phyloP scores from a whole-genome alignment of 306 rosid species.

The Corylus avellana region DNA sequence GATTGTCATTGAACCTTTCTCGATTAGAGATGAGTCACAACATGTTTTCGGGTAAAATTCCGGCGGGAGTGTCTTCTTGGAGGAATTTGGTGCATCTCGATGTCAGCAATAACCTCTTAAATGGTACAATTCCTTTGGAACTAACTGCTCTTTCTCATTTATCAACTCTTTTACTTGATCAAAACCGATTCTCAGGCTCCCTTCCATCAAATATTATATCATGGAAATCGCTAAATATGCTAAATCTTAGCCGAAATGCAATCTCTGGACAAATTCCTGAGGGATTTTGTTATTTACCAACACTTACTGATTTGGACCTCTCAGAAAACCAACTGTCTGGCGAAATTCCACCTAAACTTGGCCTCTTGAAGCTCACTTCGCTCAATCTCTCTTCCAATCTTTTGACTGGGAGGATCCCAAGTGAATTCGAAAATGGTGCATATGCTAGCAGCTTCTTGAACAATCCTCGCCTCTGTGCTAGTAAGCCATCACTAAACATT shows the following conservation, averaged over 20 bases:
- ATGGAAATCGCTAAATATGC: slow-evolving; percentile 42
- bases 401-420: slow-evolving; percentile 60
- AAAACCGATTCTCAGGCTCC: slow-evolving; percentile 49
- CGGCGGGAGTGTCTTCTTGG: slow-evolving; percentile 54
- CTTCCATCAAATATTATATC: slow-evolving; percentile 52
- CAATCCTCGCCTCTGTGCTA: too few species aligned
- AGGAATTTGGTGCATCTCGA: slow-evolving; percentile 39
- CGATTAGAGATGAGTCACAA: slow-evolving; percentile 53
- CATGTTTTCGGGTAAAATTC: slow-evolving; percentile 57
- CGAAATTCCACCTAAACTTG: slow-evolving; percentile 47
- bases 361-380: neutral
- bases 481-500: too few species aligned
- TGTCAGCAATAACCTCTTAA: slow-evolving; percentile 57
- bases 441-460: neutral
- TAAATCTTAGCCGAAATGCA: slow-evolving; percentile 51
- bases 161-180: slow-evolving; percentile 45
- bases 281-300: slow-evolving; percentile 38
- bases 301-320: slow-evolving; percentile 29
- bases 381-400: slow-evolving; percentile 56
- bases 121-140: slow-evolving; percentile 57
- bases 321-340: slow-evolving; percentile 62
- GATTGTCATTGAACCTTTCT: slow-evolving; percentile 36
- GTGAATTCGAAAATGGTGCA: slow-evolving; percentile 33
- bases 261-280: slow-evolving; percentile 55
- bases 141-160: slow-evolving; percentile 45